Base-by-base conservation (phyloP, 805 yeast genomes). In the Candida ortonii region DNA sequence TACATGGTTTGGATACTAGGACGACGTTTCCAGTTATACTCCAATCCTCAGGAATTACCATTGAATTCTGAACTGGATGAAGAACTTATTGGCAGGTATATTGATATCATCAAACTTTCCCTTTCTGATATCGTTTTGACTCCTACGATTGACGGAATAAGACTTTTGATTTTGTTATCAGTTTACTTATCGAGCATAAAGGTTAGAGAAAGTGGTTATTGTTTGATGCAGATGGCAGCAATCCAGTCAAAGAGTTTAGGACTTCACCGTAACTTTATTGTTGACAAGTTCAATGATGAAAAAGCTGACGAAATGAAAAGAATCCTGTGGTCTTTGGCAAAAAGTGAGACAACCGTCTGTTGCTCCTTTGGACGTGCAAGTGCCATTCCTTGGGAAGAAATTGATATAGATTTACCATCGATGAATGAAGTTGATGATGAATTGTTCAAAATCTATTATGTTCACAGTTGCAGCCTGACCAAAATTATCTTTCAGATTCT, bases 221-320 rank as follows among this genome's bases (percentile, higher is more conserved):
- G 69, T 41, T 41, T 72, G 28, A 52, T 70, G 50, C 70, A 71
- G 26, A 38, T 69, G 28, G 76, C 76, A 6, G 60, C 69, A 1
- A 56, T 71, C 33, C 77, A 72, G 48, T 64, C 71, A 1, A 59
- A 65, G 18, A 61, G 73, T n/a, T 48, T 71, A n/a, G 77, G 77
- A 1, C 49, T 70, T 3, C 74, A 71, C 45, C 55, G 69, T 33
- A 61, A 56, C 28, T 50, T 63, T 18, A 61, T 62, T 20, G 63
- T 61, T 7, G 50, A 55, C 30, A 61, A 59, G 36, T 61, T 61
- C 30, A 53, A 48, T 18, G 48, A 40, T 18, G 59, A 52, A n/a
- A 57, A 56, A 27, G 56, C 61, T 3, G 68, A 65, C 29, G 70
- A 65, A 23, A 62, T 58, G 61, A 62, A 60, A 30, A 46, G 69